A percentile compares a stretch with the other conserved stretches of the same genome.
Conservation (phyloP, 129 eudicot genomes). For the Sambucus nigra region DNA sequence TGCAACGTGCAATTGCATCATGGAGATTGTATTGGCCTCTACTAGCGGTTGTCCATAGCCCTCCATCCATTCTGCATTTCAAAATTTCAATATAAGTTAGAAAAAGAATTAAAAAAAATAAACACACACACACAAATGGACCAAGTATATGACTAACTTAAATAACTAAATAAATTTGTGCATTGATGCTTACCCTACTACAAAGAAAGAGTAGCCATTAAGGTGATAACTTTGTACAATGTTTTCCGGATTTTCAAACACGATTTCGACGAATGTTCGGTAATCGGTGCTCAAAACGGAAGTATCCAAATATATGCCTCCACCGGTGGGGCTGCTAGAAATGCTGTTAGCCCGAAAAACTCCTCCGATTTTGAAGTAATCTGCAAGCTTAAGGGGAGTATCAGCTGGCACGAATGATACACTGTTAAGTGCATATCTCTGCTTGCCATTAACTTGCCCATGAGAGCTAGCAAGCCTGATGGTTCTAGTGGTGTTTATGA, state of each 20-base stretch:
- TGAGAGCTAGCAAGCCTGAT: constrained; percentile 64
- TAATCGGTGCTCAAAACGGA: constrained; percentile 72
- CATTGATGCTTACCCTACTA: constrained; percentile 62
- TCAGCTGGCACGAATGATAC: constrained; percentile 67
- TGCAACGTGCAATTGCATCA: constrained; percentile 69
- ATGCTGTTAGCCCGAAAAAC: constrained; percentile 79
- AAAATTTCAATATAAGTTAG: neutral
- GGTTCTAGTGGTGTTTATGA: constrained; percentile 63
- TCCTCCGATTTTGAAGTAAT: constrained; percentile 69
- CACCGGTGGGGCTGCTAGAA: constrained; percentile 38
- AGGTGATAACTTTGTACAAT: constrained; percentile 83
- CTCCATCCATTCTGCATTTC: constrained; percentile 85
- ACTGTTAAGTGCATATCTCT: constrained; percentile 75
- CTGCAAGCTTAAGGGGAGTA: constrained; percentile 84
- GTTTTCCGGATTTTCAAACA: constrained; percentile 56
- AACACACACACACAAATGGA: neutral
- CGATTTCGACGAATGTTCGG: constrained; percentile 67
- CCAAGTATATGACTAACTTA: neutral
- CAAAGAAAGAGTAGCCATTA: constrained; percentile 80
- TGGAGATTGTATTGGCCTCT: constrained; percentile 69
- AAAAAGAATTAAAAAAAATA: no score
- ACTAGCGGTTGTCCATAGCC: constrained; percentile 66
- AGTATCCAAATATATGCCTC: constrained; percentile 60
- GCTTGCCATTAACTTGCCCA: constrained; percentile 62
- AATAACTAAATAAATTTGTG: neutral